Conservation (phyloP, 768 basidiomycete species). For the Boletus patriciae region DNA sequence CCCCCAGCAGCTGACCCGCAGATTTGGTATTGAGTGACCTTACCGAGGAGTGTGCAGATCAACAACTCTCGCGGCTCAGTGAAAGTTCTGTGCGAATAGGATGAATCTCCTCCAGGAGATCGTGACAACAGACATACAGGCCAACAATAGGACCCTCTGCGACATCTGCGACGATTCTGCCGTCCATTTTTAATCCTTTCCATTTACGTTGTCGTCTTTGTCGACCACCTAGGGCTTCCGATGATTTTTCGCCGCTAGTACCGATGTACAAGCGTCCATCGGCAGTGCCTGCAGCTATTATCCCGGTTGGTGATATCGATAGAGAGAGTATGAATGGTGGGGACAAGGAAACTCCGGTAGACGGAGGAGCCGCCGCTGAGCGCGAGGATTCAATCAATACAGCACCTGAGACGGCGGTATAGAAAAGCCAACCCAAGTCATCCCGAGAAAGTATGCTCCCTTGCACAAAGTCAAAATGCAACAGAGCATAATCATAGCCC, state of each 20-base stretch:
- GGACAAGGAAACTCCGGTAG: constrained; percentile 56
- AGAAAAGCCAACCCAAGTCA: constrained; percentile 49
- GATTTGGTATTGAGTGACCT: constrained; percentile 50
- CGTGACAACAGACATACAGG: constrained; percentile 44
- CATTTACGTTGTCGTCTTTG: constrained; percentile 66
- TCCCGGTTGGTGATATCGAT: constrained; percentile 56
- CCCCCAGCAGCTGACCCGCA: constrained; percentile 38
- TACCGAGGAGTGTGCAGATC: constrained; percentile 63
- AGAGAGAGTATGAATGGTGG: constrained; percentile 74
- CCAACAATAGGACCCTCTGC: constrained; percentile 76
- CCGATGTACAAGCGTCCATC: constrained; percentile 75
- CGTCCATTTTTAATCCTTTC: constrained; percentile 60
- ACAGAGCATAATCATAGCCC: constrained; percentile 67
- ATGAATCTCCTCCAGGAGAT: not conserved
- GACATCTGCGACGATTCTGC: constrained; percentile 47
- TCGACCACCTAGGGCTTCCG: constrained; percentile 25
- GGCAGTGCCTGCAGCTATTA: constrained; percentile 70
- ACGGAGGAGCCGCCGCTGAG: constrained; percentile 40
- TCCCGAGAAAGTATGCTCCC: constrained; percentile 56
- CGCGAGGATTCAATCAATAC: not conserved
- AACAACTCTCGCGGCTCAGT: constrained; percentile 45
- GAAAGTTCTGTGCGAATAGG: constrained; percentile 45
- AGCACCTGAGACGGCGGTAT: not conserved
- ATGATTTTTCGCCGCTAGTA: constrained; percentile 59
- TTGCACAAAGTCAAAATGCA: constrained; percentile 67